These are phyloP conservation scores for Aspergillus biplanus DNA, from an alignment of 495 filamentous ascomycete genomes.

Conservation along the genomic window DNA sequence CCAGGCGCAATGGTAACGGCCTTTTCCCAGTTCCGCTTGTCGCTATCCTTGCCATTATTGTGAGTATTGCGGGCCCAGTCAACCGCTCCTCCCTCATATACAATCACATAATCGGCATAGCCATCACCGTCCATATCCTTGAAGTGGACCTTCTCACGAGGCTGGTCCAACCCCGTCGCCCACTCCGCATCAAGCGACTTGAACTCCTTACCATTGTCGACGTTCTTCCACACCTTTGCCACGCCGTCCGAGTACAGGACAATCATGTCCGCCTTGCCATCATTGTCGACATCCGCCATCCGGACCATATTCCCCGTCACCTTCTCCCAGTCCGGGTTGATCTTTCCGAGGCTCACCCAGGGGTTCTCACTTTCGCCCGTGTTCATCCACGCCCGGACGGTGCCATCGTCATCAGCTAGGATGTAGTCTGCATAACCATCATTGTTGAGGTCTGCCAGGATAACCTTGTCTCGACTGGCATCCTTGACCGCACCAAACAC, in stretches of 20 bases:
- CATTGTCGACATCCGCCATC: no score
- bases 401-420: not conserved
- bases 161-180: not conserved
- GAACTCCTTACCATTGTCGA: not conserved
- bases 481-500: no score
- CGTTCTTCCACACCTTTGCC: not conserved
- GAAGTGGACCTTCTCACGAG: not conserved
- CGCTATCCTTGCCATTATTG: not conserved
- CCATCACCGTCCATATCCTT: not conserved
- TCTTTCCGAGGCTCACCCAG: no score
- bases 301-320: no score
- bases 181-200: not conserved
- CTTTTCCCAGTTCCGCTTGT: not conserved
- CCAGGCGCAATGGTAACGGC: not conserved
- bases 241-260: no score
- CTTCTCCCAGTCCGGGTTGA: no score
- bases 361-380: not conserved
- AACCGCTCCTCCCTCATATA: slow-evolving; percentile 9
- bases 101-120: not conserved
- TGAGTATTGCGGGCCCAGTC: slow-evolving; percentile 3
- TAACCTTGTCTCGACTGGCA: not conserved
- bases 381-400: not conserved
- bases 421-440: not conserved
- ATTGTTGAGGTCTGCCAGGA: no score
- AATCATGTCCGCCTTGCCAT: no score